These are phyloP conservation scores for Nakaseomyces nivariensis DNA, from an alignment of 1,139 yeast species.

Conservation along the genomic window DNA sequence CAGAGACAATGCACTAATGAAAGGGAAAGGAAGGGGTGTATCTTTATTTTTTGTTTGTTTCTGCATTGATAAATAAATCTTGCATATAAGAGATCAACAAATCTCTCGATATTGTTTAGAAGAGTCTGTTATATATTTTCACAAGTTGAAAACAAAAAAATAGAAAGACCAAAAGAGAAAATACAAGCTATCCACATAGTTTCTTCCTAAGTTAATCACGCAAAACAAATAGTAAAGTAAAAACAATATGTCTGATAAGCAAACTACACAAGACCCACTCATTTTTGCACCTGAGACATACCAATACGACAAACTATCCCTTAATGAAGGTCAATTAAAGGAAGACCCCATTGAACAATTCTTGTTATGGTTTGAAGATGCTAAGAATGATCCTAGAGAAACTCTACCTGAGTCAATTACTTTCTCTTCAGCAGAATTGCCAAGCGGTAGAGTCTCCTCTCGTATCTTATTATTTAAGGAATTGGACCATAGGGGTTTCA, in stretches of 20 bases:
- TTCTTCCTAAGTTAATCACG: too few relatives aligned
- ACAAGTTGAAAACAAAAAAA: too few relatives aligned
- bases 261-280: constrained; percentile 24
- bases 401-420: constrained; percentile 70
- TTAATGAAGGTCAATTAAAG: constrained; percentile 46
- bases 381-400: constrained; percentile 43
- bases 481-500: constrained; percentile 72
- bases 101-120: too few relatives aligned
- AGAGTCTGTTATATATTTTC: too few relatives aligned
- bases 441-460: constrained; percentile 79
- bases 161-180: too few relatives aligned
- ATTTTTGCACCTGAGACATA: constrained; percentile 76
- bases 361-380: constrained; percentile 76
- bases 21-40: too few relatives aligned
- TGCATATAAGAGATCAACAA: too few relatives aligned
- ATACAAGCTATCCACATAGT: too few relatives aligned
- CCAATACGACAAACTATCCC: constrained; percentile 65
- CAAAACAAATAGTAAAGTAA: too few relatives aligned
- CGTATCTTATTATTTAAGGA: constrained; percentile 82
- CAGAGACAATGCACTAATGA: too few relatives aligned
- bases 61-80: too few relatives aligned
- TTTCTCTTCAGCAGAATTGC: constrained; percentile 77
- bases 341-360: constrained; percentile 67
- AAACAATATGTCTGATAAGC: constrained; percentile 12
- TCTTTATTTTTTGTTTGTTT: too few relatives aligned